Percentiles rank a stretch among this genome's conserved stretches.
Conservation (phyloP, 73 alveolate species). For the Uronychia setigera region DNA sequence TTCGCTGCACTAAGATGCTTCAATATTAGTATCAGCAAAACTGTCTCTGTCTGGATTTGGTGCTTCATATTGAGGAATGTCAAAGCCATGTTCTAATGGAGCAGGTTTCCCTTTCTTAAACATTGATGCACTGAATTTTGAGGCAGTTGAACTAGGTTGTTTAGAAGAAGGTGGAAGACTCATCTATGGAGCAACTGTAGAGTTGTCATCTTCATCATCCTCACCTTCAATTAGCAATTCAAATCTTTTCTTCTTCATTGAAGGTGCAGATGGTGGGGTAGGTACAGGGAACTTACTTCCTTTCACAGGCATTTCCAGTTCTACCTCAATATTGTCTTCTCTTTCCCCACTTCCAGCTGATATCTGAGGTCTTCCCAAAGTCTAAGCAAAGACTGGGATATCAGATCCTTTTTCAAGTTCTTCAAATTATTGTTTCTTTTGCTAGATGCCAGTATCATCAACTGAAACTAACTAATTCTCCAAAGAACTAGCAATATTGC, state of each 20-base stretch:
- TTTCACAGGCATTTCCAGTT: too few relatives aligned
- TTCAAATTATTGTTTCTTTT: not conserved
- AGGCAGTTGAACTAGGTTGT: too few relatives aligned
- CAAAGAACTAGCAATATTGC: not conserved
- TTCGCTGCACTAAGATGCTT: too few relatives aligned
- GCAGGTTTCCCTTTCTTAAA: not conserved
- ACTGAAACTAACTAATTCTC: too few relatives aligned
- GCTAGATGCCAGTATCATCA: too few relatives aligned
- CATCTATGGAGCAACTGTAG: too few relatives aligned
- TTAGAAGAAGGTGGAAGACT: too few relatives aligned
- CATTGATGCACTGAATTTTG: not conserved
- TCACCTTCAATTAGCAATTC: slow-evolving; percentile 7
- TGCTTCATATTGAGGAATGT: too few relatives aligned
- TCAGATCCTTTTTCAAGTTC: not conserved
- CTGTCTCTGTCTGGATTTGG: too few relatives aligned
- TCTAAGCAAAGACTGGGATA: slow-evolving; percentile 10
- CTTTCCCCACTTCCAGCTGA: slow-evolving; percentile 10
- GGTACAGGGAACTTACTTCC: too few relatives aligned
- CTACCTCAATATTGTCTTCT: slow-evolving; percentile 7
- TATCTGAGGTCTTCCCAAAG: slow-evolving; percentile 15
- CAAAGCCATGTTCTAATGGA: not conserved
- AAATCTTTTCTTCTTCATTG: slow-evolving; percentile 14
- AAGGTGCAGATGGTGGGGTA: too few relatives aligned
- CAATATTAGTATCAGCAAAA: too few relatives aligned
- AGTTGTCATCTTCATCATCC: slow-evolving; percentile 20